A percentile compares a stretch with the other conserved stretches of the same genome.
phyloP scores from a whole-genome alignment of 257 asterid species.

The Solanum neorickii region DNA sequence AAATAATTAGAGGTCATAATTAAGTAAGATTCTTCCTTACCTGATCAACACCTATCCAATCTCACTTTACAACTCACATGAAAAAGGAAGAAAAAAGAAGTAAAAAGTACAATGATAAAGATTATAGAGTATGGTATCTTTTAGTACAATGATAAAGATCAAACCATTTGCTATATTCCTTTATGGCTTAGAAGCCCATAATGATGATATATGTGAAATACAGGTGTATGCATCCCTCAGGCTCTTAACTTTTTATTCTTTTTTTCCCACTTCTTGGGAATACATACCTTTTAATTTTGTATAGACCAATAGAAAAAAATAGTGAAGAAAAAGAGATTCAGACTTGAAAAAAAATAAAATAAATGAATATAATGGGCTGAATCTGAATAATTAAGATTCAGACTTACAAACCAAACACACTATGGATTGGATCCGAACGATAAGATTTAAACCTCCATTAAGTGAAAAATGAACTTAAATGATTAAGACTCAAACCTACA shows the following conservation, averaged over 20 bases:
- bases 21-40: background rate
- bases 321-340: background rate
- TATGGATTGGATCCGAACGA: no score
- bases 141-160: background rate
- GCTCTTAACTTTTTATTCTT: background rate
- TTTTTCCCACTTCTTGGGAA: background rate
- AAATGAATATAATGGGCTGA: no score
- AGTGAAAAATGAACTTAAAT: no score
- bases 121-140: background rate
- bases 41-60: background rate
- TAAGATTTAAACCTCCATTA: no score
- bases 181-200: background rate
- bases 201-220: background rate
- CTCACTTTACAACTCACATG: background rate
- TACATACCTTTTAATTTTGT: background rate
- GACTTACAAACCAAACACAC: no score
- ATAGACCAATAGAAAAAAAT: background rate
- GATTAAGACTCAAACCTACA: background rate
- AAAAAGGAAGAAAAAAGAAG: conserved; percentile 2
- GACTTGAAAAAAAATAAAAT: no score
- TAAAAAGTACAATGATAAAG: background rate
- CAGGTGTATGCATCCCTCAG: background rate
- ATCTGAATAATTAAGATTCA: no score
- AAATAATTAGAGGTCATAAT: background rate
- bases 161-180: background rate